These are phyloP conservation scores for Rosa chinensis DNA, from an alignment of 306 rosid genomes.

Conservation along the genomic window DNA sequence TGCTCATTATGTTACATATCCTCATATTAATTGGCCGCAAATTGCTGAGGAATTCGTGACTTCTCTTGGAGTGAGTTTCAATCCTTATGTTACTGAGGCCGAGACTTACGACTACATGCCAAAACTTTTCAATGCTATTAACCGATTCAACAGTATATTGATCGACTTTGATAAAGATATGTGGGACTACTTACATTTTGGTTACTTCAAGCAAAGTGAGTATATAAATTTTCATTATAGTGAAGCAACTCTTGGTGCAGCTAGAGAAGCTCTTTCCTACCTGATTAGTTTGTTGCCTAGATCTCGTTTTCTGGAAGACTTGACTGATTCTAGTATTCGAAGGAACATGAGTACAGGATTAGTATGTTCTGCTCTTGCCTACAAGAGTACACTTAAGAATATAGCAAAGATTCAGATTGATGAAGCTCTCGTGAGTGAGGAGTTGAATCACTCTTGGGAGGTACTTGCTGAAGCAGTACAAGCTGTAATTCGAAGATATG, in stretches of 20 bases:
- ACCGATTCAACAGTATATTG: constrained; percentile 70
- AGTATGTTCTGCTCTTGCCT: constrained; percentile 77
- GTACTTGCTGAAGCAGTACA: constrained; percentile 96
- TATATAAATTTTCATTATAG: neutral
- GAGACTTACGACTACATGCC: constrained; percentile 92
- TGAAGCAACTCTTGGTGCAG: neutral
- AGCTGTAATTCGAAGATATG: constrained; percentile 89
- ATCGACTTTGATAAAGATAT: neutral
- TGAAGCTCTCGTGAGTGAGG: constrained; percentile 42
- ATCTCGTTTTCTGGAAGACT: neutral
- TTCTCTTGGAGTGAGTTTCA: constrained; percentile 58
- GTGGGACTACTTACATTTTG: neutral
- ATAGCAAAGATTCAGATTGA: neutral
- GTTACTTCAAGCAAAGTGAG: neutral
- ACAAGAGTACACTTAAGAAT: neutral
- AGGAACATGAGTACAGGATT: constrained; percentile 81
- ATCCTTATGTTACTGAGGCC: constrained; percentile 69
- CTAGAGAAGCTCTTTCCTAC: neutral
- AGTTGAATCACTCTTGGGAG: constrained; percentile 82
- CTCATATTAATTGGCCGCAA: constrained; percentile 50
- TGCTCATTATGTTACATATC: constrained; percentile 65
- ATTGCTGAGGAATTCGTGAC: constrained; percentile 53
- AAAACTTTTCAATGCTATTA: constrained; percentile 58
- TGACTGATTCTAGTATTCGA: constrained; percentile 82
- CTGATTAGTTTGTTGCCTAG: neutral